Conservation (phyloP, 805 yeast species). For the Saturnispora hagleri region DNA sequence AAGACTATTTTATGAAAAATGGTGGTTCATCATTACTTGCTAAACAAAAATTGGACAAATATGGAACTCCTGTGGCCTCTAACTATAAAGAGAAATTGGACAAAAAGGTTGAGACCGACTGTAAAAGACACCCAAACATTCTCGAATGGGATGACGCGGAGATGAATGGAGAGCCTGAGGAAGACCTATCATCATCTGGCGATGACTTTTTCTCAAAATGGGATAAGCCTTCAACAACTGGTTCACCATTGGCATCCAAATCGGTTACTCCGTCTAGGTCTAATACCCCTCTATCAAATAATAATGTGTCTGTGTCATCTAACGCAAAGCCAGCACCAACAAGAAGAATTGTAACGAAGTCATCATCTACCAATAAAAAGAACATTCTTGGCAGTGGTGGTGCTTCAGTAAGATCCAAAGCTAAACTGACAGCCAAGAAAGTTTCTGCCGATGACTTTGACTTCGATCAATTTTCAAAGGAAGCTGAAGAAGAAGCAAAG, state of each 20-base stretch:
- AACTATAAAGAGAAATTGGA: constrained; percentile 75
- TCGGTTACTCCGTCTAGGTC: constrained; percentile 33
- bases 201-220: constrained; percentile 91
- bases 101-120: constrained; percentile 58
- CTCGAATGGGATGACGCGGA: constrained; percentile 52
- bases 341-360: constrained; percentile 26
- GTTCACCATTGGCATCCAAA: constrained; percentile 40
- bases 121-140: constrained; percentile 58
- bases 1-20: constrained; percentile 72
- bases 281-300: constrained; percentile 17
- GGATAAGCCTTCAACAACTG: constrained; percentile 64
- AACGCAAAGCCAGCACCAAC: constrained; percentile 21
- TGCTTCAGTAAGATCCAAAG: constrained; percentile 37
- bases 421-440: constrained; percentile 53
- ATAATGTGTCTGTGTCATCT: constrained; percentile 15
- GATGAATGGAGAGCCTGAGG: constrained; percentile 37
- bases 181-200: constrained; percentile 35
- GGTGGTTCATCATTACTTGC: constrained; percentile 72
- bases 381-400: constrained; percentile 30
- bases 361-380: constrained; percentile 17
- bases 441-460: constrained; percentile 41
- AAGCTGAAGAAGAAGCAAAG: constrained; percentile 76
- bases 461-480: constrained; percentile 56
- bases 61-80: constrained; percentile 70
- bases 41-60: constrained; percentile 66